Percentiles rank a stretch among this genome's conserved stretches.
phyloP scores from a whole-genome alignment of 495 filamentous ascomycete species.

The Cairneyella variabilis region DNA sequence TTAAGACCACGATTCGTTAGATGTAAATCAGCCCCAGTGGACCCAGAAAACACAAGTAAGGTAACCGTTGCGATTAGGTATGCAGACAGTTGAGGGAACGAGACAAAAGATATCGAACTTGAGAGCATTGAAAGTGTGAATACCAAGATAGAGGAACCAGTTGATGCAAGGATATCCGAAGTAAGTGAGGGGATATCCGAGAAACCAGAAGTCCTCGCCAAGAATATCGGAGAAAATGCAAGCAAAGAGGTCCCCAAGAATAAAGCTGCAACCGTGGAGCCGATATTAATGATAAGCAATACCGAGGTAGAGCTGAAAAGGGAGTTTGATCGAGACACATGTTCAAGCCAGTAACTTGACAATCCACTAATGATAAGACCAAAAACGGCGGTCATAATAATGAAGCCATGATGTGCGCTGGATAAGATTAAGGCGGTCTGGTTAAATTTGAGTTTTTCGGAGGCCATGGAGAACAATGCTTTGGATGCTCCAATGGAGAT shows the following conservation, averaged over 20 bases:
- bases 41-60: too few relatives aligned
- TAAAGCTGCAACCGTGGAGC: not conserved
- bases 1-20: not conserved
- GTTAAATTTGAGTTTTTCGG: not conserved
- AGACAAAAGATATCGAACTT: not conserved
- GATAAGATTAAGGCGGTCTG: not conserved
- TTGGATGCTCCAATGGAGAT: slow-evolving; percentile 10
- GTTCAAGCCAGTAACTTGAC: slow-evolving; percentile 1
- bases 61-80: not conserved
- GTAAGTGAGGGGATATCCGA: not conserved
- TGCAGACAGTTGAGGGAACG: slow-evolving; percentile 1
- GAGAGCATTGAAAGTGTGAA: slow-evolving; percentile 3
- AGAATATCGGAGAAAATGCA: slow-evolving; percentile 3
- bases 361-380: slow-evolving; percentile 12
- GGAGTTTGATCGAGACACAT: not conserved
- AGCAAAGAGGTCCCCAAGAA: slow-evolving; percentile 3
- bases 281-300: not conserved
- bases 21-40: too few relatives aligned
- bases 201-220: not conserved
- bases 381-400: slow-evolving; percentile 26
- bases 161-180: not conserved
- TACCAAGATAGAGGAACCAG: slow-evolving; percentile 2
- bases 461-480: slow-evolving; percentile 12
- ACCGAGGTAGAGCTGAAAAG: not conserved
- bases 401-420: slow-evolving; percentile 18